Evolutionary conservation across 2,329 filamentous ascomycete genomes (phyloP).

Genomic region (Tolypocladium sp.): DNA sequence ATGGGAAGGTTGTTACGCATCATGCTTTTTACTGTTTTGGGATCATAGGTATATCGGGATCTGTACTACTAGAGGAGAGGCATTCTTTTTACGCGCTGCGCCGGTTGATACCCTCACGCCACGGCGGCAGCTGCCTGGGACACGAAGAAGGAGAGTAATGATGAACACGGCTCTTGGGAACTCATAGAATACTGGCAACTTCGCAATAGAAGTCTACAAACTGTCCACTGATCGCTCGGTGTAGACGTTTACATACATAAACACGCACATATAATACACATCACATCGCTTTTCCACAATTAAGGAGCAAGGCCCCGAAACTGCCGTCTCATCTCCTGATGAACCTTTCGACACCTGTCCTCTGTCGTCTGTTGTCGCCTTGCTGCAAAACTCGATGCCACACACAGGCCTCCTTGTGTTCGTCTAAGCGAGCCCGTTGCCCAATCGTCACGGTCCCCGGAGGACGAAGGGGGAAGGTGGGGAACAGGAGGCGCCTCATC

Average conservation of each 20-base stretch:
- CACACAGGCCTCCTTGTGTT: too few species aligned
- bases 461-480: neutral
- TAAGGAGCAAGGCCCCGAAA: neutral
- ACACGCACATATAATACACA: neutral
- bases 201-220: conserved; percentile 5
- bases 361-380: neutral
- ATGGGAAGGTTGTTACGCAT: neutral
- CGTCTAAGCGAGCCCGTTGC: neutral
- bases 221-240: conserved; percentile 7
- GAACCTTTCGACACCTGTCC: neutral
- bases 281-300: neutral
- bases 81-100: conserved; percentile 10
- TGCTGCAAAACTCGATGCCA: too few species aligned
- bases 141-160: conserved; percentile 4
- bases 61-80: conserved; percentile 16
- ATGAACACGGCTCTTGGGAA: conserved; percentile 1
- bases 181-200: neutral
- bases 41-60: conserved; percentile 11
- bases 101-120: conserved; percentile 14
- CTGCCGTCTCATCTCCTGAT: neutral
- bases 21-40: neutral
- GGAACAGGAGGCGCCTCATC: neutral
- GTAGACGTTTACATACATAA: conserved; percentile 1
- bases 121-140: conserved; percentile 7
- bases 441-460: too few species aligned